These are phyloP conservation scores for Diaporthe sp. DNA, from an alignment of 2,329 filamentous ascomycete genomes.

Conservation along the genomic window DNA sequence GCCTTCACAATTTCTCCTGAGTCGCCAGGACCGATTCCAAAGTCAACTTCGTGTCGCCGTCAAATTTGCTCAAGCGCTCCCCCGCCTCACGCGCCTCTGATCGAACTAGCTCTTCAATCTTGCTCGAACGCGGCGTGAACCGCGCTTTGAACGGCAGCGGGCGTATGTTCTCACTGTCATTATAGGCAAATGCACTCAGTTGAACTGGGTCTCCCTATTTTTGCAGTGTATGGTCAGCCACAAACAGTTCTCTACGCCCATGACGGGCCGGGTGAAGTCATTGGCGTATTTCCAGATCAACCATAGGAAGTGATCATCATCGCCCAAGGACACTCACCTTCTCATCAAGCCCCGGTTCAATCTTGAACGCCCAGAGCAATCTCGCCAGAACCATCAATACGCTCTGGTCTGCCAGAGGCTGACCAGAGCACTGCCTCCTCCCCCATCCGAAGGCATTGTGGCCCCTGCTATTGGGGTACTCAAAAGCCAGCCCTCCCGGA, in stretches of 20 bases:
- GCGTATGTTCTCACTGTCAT: conserved; percentile 3
- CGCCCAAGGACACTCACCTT: conserved; percentile 7
- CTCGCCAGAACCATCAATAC: conserved; percentile 27
- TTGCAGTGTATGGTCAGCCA: background rate
- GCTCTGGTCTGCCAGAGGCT: conserved; percentile 33
- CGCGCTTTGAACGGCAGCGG: conserved; percentile 17
- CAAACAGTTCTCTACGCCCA: background rate
- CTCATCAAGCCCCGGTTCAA: conserved; percentile 29
- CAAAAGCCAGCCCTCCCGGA: background rate
- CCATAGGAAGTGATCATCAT: background rate
- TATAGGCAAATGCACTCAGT: conserved; percentile 8
- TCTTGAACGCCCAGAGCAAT: conserved; percentile 29
- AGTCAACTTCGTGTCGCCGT: conserved; percentile 24
- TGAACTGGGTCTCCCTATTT: background rate
- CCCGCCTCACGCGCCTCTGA: conserved; percentile 25
- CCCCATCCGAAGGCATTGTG: conserved; percentile 33
- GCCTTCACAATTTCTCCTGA: background rate
- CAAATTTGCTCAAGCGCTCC: conserved; percentile 14
- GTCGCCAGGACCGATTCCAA: conserved; percentile 19
- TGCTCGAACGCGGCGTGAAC: conserved; percentile 29
- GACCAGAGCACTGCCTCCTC: conserved; percentile 19
- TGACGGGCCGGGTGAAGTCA: too few relatives aligned
- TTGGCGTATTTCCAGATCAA: background rate
- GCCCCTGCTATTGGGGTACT: conserved; percentile 23
- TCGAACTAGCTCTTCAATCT: conserved; percentile 16